Conservation (phyloP, 2,329 filamentous ascomycete genomes). For the Aspergillus sp. region DNA sequence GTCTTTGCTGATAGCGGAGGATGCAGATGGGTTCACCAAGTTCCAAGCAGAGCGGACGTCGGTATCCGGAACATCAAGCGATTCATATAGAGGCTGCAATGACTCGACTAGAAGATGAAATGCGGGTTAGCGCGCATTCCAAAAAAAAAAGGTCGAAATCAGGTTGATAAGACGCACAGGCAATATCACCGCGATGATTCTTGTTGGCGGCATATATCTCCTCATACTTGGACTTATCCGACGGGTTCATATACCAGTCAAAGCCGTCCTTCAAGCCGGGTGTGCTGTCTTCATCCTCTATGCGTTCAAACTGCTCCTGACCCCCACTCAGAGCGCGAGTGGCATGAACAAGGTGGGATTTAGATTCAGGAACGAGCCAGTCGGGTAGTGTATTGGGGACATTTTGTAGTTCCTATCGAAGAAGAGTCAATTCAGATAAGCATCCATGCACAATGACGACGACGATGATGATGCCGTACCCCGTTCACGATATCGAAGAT, state of each 20-base stretch:
- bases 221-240: constrained; percentile 91
- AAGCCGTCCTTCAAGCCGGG: constrained; percentile 92
- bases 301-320: constrained; percentile 80
- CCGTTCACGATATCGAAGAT: constrained; percentile 98
- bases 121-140: constrained; percentile 9
- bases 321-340: constrained; percentile 77
- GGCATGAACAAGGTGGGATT: constrained; percentile 86
- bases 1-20: constrained; percentile 86
- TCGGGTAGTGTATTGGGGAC: constrained; percentile 87
- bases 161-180: constrained; percentile 61
- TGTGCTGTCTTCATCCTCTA: constrained; percentile 78
- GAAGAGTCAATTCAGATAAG: constrained; percentile 13
- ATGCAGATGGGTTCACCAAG: constrained; percentile 88
- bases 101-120: constrained; percentile 64
- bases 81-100: constrained; percentile 81
- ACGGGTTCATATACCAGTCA: constrained; percentile 98
- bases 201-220: constrained; percentile 95
- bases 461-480: constrained; percentile 55
- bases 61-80: constrained; percentile 67
- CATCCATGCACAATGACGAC: not conserved
- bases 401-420: constrained; percentile 76
- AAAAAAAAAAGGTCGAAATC: not conserved
- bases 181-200: constrained; percentile 81
- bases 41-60: constrained; percentile 96
- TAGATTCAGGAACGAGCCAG: constrained; percentile 96